Evolutionary conservation across 768 basidiomycete species (phyloP).

Genomic region (Neoboletus subvelutipes): DNA sequence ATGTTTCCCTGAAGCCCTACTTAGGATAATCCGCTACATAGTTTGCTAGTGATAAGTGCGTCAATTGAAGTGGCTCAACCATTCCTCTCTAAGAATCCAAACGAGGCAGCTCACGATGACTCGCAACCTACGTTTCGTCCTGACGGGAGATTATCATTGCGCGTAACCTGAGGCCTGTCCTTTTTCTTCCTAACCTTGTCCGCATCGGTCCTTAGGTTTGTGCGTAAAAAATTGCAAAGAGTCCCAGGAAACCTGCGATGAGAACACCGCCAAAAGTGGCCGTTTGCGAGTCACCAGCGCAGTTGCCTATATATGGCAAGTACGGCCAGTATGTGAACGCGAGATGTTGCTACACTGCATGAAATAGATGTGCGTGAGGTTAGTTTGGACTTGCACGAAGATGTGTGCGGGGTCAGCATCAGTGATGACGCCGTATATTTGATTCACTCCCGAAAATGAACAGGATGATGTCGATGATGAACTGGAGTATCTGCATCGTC

Average conservation of each 20-base stretch:
- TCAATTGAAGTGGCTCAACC: neutral
- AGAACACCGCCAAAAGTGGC: constrained; percentile 19
- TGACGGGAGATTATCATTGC: neutral
- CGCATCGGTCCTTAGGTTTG: constrained; percentile 16
- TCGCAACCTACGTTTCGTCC: neutral
- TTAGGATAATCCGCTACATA: too few relatives aligned
- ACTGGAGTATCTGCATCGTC: constrained; percentile 28
- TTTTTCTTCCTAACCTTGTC: neutral
- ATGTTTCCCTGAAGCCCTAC: neutral
- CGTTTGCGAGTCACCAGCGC: constrained; percentile 19
- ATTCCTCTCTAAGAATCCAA: neutral
- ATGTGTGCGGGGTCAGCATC: neutral
- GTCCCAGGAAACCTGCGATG: constrained; percentile 21
- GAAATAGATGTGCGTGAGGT: neutral
- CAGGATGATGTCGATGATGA: constrained; percentile 21
- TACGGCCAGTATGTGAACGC: constrained; percentile 26
- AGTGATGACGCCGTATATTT: neutral
- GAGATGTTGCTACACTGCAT: constrained; percentile 27
- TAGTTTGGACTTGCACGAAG: neutral
- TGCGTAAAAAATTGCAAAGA: constrained; percentile 28
- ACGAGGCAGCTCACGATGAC: neutral
- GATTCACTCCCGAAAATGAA: constrained; percentile 27
- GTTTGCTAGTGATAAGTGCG: too few relatives aligned
- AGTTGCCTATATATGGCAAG: constrained; percentile 28
- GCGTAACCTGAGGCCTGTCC: neutral